Evolutionary conservation across 768 basidiomycete species (phyloP).

Genomic region (Leccinum aurantiacum): DNA sequence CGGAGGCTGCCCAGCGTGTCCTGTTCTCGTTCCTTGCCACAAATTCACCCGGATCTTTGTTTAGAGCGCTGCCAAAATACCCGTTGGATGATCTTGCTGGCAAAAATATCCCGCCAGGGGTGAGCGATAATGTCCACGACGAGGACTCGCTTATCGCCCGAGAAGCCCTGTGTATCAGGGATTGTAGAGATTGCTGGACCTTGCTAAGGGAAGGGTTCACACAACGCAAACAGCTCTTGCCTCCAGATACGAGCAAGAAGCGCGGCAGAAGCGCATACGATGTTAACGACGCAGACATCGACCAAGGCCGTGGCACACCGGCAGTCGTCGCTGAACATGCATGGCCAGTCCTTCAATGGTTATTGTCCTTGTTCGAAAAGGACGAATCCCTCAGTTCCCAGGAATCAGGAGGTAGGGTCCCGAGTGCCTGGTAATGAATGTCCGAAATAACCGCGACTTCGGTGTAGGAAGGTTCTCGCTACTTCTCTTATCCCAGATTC

Average conservation of each 20-base stretch:
- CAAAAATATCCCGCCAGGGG: conserved; percentile 1
- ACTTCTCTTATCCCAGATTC: conserved; percentile 59
- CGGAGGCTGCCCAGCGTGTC: conserved; percentile 51
- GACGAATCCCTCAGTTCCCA: conserved; percentile 48
- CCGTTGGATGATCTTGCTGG: conserved; percentile 22
- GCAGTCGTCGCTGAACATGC: conserved; percentile 55
- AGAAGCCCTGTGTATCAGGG: conserved; percentile 52
- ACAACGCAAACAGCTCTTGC: conserved; percentile 31
- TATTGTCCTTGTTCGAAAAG: conserved; percentile 65
- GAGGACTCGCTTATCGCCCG: conserved; percentile 59
- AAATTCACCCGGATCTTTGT: conserved; percentile 53
- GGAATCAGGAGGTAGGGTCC: conserved; percentile 27
- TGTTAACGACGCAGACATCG: conserved; percentile 27
- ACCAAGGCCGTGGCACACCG: conserved; percentile 16
- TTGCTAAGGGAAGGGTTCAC: conserved; percentile 57
- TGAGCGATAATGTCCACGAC: conserved; percentile 34
- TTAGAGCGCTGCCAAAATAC: conserved; percentile 56
- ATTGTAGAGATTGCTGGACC: conserved; percentile 60
- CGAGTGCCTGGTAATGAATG: conserved; percentile 3
- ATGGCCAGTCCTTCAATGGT: conserved; percentile 73
- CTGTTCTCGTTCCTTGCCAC: conserved; percentile 56
- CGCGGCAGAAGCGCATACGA: conserved; percentile 31
- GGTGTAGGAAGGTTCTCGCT: conserved; percentile 45
- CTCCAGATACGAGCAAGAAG: conserved; percentile 30
- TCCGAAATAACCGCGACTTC: conserved; percentile 11